A percentile compares a stretch with the other conserved stretches of the same genome.
Evolutionary conservation across 2,329 filamentous ascomycete species (phyloP).

Genomic region (Pseudogymnoascus sp.): DNA sequence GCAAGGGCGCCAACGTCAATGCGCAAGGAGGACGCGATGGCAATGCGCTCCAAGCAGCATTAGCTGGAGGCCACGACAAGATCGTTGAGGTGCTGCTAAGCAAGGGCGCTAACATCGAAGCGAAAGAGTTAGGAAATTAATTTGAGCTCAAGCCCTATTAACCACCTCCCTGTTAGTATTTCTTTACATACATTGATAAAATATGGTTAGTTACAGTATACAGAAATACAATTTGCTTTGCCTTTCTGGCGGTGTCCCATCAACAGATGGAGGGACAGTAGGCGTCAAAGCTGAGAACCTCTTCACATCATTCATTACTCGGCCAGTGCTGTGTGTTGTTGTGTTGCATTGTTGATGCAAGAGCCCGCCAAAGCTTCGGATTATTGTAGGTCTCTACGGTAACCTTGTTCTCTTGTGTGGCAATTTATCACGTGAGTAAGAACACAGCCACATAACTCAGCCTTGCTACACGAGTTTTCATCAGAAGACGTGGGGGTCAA

Average conservation of each 20-base stretch:
- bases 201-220: too few species aligned
- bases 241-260: constrained; percentile 18
- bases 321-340: constrained; percentile 17
- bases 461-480: too few species aligned
- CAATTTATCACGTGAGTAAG: too few species aligned
- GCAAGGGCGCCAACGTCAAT: constrained; percentile 20
- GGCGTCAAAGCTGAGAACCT: constrained; percentile 18
- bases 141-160: too few species aligned
- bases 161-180: too few species aligned
- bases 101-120: constrained; percentile 12
- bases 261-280: constrained; percentile 18
- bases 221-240: constrained; percentile 19
- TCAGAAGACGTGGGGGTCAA: too few species aligned
- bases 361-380: constrained; percentile 13
- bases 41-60: constrained; percentile 11
- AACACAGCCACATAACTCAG: too few species aligned
- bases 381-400: constrained; percentile 14
- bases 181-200: too few species aligned
- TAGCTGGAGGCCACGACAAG: neutral
- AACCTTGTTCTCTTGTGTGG: too few species aligned
- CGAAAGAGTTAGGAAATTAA: too few species aligned
- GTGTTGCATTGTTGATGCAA: constrained; percentile 19
- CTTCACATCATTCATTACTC: constrained; percentile 21
- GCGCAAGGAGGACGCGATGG: neutral
- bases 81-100: constrained; percentile 13